Evolutionary conservation across 768 basidiomycete species (phyloP), one percentile per base, ranked within the genome.

Genomic region (Tulasnella sp.): DNA sequence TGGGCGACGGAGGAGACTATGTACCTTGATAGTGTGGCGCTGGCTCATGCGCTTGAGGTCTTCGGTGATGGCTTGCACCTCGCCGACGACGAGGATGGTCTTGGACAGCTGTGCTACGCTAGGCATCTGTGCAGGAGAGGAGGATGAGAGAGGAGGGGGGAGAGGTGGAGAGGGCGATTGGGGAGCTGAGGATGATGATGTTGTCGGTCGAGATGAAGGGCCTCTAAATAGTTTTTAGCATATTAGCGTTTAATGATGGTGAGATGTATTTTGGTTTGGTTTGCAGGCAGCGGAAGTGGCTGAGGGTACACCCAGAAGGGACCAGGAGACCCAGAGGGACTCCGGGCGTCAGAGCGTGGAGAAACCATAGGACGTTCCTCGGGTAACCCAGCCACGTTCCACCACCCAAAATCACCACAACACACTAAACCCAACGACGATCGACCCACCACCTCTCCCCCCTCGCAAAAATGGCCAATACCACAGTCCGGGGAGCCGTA

Each of bases 401-500:
- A 75, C 74, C 74, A 75, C 18, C 46, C 74, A 42, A 37, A 37
- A 37, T 37, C 37, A 37, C 37, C 2, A 37, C 37, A 37, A 74
- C 73, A 22, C n/a, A 75, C 40, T 75, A 42, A 42, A 75, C 74
- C 74, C 40, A 75, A 75, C 41, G 40, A 42, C 74, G 74, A 75
- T 75, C 74, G 74, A 48, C 64, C 54, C 64, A 69, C 74, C 74
- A 75, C 74, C 40, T 1, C 42, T 28, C 44, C 74, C 24, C 46
- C 46, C 31, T 75, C 74, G 54, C 44, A 41, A 54, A 41, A n/a
- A 97, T 98, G 96, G 95, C 96, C 69, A 97, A 96, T 85, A 96
- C 95, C 42, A 97, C 96, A n/a, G 89, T 96, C 81, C 89, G 89
- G 77, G 96, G 96, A 37, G 96, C 96, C 31, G 88, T 89, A 69